Conservation (phyloP, 495 filamentous ascomycete species). For the Cetradonia linearis region DNA sequence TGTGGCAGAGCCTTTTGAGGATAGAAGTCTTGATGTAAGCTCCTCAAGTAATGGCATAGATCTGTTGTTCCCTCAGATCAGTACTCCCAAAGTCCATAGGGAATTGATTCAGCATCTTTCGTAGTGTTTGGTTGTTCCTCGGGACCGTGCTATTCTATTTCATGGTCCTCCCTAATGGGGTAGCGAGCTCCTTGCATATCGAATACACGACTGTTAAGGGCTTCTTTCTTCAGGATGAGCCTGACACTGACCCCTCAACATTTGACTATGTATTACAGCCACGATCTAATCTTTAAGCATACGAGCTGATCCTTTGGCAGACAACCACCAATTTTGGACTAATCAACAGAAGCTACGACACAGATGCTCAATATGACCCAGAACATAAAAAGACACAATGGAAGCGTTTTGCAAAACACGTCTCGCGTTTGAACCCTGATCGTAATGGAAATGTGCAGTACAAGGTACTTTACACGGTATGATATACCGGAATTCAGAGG, state of each 20-base stretch:
- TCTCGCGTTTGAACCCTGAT: constrained; percentile 43
- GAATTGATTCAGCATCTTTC: background rate
- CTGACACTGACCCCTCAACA: constrained; percentile 44
- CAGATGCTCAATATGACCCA: constrained; percentile 30
- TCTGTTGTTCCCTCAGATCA: background rate
- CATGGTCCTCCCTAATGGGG: background rate
- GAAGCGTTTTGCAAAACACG: constrained; percentile 51
- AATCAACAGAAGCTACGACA: constrained; percentile 46
- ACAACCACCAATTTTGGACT: constrained; percentile 52
- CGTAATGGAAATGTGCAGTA: constrained; percentile 41
- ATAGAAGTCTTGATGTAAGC: constrained; percentile 1
- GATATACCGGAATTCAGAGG: background rate
- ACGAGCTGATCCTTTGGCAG: constrained; percentile 1
- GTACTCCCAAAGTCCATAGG: background rate
- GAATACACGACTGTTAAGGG: constrained; percentile 57
- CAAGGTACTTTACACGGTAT: constrained; percentile 56
- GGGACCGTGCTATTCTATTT: background rate
- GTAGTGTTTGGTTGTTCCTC: background rate
- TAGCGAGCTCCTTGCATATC: constrained; percentile 23
- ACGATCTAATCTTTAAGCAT: background rate
- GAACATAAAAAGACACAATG: constrained; percentile 46
- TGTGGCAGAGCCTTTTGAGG: background rate
- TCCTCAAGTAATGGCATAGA: background rate
- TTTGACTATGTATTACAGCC: constrained; percentile 53
- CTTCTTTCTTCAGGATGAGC: constrained; percentile 62